Percentiles rank a stretch among this genome's conserved stretches.
phyloP scores from a whole-genome alignment of 257 asterid genomes.

The Asclepias syriaca region DNA sequence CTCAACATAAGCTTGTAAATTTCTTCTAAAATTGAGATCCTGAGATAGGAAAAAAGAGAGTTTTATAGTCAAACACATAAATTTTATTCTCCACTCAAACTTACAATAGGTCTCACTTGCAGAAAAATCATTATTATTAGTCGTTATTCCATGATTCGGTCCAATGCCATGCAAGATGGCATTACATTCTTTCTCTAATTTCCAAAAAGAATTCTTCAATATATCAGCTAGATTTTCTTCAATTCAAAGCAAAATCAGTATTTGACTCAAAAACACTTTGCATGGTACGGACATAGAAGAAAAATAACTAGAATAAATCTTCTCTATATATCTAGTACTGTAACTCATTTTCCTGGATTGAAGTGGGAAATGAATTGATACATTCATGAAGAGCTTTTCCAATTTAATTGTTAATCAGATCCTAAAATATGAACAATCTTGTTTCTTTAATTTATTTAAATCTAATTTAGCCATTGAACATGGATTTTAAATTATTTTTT shows the following conservation, averaged over 20 bases:
- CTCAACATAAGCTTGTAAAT: constrained; percentile 62
- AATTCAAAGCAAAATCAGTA: not conserved
- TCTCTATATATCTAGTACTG: not conserved
- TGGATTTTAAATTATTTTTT: too few relatives aligned
- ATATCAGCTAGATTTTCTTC: not conserved
- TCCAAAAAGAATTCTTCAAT: not conserved
- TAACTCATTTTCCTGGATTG: not conserved
- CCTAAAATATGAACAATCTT: not conserved
- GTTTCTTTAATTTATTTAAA: not conserved
- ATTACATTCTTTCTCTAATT: not conserved
- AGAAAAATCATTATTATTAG: not conserved
- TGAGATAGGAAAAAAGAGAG: constrained; percentile 28
- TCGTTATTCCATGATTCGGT: not conserved
- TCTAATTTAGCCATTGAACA: too few relatives aligned
- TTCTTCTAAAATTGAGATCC: constrained; percentile 68
- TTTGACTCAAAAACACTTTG: not conserved
- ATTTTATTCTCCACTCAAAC: not conserved
- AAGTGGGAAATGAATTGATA: not conserved
- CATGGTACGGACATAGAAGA: not conserved
- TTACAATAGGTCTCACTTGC: not conserved
- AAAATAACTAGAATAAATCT: not conserved
- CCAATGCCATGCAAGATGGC: too few relatives aligned
- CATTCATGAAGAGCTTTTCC: not conserved
- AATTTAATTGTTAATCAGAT: not conserved
- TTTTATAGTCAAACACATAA: not conserved